phyloP scores from a whole-genome alignment of 176 grass and related monocot species.

The barley (Hordeum vulgare) region DNA sequence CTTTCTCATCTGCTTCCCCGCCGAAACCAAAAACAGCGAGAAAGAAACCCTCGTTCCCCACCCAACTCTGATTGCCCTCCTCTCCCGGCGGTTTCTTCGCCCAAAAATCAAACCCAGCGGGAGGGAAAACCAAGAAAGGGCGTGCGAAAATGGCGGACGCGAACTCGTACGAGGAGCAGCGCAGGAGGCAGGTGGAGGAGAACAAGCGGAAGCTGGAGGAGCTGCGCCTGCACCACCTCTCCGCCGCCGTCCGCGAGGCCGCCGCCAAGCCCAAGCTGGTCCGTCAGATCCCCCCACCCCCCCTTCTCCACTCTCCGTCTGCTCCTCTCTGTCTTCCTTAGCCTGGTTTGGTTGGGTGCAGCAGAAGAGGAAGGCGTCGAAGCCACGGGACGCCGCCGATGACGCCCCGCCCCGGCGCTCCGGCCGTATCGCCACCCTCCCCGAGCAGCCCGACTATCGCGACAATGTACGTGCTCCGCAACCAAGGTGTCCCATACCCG shows the following conservation, averaged over 20 bases:
- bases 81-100: neutral
- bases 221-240: constrained; percentile 70
- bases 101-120: neutral
- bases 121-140: neutral
- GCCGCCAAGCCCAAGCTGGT: constrained; percentile 53
- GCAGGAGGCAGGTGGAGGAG: constrained; percentile 62
- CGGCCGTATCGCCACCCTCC: constrained; percentile 45
- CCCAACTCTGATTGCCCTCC: neutral
- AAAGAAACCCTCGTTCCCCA: neutral
- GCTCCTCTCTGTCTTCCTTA: neutral
- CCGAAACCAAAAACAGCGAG: neutral
- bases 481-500: neutral
- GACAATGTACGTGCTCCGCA: constrained; percentile 27
- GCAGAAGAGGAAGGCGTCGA: constrained; percentile 54
- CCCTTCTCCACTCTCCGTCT: neutral
- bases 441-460: constrained; percentile 39
- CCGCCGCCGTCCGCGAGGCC: constrained; percentile 50
- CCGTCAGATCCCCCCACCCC: neutral
- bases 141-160: constrained; percentile 24
- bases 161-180: constrained; percentile 62
- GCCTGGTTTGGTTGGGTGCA: neutral
- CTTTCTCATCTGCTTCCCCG: neutral
- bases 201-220: constrained; percentile 88
- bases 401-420: constrained; percentile 33
- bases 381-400: neutral